phyloP scores from a whole-genome alignment of 2,329 filamentous ascomycete species.

The Ilyonectria mors-panacis region DNA sequence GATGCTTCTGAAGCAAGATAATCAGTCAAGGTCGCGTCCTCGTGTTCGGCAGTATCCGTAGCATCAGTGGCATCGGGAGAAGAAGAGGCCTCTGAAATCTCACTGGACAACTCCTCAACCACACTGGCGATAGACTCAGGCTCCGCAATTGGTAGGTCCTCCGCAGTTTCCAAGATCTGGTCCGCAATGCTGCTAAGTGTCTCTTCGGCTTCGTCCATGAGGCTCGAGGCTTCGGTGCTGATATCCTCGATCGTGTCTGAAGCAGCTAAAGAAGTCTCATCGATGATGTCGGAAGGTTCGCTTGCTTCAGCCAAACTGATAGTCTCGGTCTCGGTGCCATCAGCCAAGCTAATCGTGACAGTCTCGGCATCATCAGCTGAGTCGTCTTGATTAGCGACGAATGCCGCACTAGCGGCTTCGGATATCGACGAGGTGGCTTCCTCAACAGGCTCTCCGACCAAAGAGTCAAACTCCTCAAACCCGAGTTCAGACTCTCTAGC shows the following conservation, averaged over 20 bases:
- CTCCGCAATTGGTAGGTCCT: slow-evolving; percentile 35
- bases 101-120: slow-evolving; percentile 38
- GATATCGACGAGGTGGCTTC: slow-evolving; percentile 32
- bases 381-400: slow-evolving; percentile 24
- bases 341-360: background rate
- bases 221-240: slow-evolving; percentile 36
- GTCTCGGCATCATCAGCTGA: slow-evolving; percentile 5
- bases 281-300: slow-evolving; percentile 28
- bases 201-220: slow-evolving; percentile 32
- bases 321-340: slow-evolving; percentile 1
- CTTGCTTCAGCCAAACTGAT: background rate
- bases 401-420: slow-evolving; percentile 23
- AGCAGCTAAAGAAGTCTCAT: slow-evolving; percentile 34
- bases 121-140: slow-evolving; percentile 43
- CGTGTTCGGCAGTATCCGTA: slow-evolving; percentile 25
- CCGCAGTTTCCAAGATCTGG: slow-evolving; percentile 36
- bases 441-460: slow-evolving; percentile 35
- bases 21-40: slow-evolving; percentile 40
- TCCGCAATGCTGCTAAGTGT: slow-evolving; percentile 32
- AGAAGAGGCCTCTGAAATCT: slow-evolving; percentile 41
- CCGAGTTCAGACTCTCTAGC: slow-evolving; percentile 34
- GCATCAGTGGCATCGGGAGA: slow-evolving; percentile 34
- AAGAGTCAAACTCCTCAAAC: slow-evolving; percentile 41
- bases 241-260: slow-evolving; percentile 30
- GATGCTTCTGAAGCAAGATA: slow-evolving; percentile 47